Percentiles rank a stretch among this genome's conserved stretches.
phyloP scores from a whole-genome alignment of 2,329 filamentous ascomycete genomes.

The Penicillium janthinellum region DNA sequence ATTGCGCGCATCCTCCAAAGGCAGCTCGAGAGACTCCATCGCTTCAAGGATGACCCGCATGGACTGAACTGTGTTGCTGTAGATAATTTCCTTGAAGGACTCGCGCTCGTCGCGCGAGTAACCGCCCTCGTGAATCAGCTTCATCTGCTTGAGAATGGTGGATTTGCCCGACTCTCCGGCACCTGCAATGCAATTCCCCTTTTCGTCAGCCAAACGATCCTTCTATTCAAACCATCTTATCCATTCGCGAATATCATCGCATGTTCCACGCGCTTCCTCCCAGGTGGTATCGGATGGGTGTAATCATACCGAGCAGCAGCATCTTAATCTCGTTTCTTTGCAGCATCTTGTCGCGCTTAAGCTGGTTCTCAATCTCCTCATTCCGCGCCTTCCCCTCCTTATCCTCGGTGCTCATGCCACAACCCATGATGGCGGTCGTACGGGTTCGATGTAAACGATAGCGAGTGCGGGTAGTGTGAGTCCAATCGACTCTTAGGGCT shows the following conservation, averaged over 20 bases:
- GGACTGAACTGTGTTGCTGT: conserved; percentile 70
- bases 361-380: conserved; percentile 99
- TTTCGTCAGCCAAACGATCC: conserved; percentile 13
- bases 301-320: conserved; percentile 82
- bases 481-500: conserved; percentile 12
- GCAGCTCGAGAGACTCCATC: conserved; percentile 71
- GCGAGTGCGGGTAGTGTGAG: conserved; percentile 14
- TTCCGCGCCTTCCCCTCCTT: conserved; percentile 99
- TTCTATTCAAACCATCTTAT: not conserved
- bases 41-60: conserved; percentile 72
- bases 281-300: not conserved
- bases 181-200: conserved; percentile 55
- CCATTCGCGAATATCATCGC: not conserved
- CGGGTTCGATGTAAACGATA: conserved; percentile 20
- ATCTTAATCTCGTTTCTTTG: conserved; percentile 99
- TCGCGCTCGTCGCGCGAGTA: conserved; percentile 87
- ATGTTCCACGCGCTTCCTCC: not conserved
- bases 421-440: conserved; percentile 80
- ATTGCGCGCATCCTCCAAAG: conserved; percentile 86
- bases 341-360: conserved; percentile 98
- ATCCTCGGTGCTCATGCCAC: conserved; percentile 99
- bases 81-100: conserved; percentile 72
- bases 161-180: conserved; percentile 98
- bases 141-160: conserved; percentile 96
- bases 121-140: conserved; percentile 97